A percentile compares a stretch with the other conserved stretches of the same genome.
phyloP scores from a whole-genome alignment of 2,329 filamentous ascomycete genomes.

The Thyridium curvatum region DNA sequence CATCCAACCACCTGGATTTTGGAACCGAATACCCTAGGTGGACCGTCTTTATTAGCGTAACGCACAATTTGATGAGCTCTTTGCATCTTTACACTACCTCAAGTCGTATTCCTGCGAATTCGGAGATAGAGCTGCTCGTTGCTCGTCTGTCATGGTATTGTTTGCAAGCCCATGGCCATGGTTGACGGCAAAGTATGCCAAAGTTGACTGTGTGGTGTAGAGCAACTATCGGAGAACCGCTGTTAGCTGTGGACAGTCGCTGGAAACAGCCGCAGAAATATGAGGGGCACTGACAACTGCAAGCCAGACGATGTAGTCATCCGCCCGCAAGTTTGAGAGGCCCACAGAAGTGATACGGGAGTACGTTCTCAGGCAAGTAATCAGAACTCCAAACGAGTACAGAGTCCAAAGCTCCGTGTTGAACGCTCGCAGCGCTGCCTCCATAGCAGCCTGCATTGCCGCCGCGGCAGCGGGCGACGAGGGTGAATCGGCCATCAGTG shows the following conservation, averaged over 20 bases:
- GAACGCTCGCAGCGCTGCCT: conserved; percentile 17
- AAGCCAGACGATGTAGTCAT: conserved; percentile 28
- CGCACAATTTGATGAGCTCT: no score
- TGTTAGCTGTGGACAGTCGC: no score
- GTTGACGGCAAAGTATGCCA: conserved; percentile 41
- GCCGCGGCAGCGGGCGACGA: conserved; percentile 9
- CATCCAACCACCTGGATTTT: conserved; percentile 48
- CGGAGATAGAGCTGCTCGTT: conserved; percentile 33
- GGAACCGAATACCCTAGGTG: conserved; percentile 37
- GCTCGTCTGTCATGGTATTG: conserved; percentile 45
- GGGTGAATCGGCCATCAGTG: not conserved
- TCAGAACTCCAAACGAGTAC: conserved; percentile 21
- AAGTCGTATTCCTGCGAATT: conserved; percentile 34
- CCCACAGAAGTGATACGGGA: conserved; percentile 24
- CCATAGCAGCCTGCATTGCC: conserved; percentile 13
- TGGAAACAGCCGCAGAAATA: no score
- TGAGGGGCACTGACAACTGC: conserved; percentile 24
- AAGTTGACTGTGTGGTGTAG: conserved; percentile 40
- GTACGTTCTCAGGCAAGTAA: conserved; percentile 28
- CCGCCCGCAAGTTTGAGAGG: conserved; percentile 20
- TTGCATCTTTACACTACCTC: no score
- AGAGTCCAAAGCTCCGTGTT: conserved; percentile 28
- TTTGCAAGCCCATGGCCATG: conserved; percentile 44
- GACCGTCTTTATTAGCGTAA: no score
- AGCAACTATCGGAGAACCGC: no score